These are phyloP conservation scores for Chaetomium sp. DNA, from an alignment of 2,329 filamentous ascomycete species.

Conservation along the genomic window DNA sequence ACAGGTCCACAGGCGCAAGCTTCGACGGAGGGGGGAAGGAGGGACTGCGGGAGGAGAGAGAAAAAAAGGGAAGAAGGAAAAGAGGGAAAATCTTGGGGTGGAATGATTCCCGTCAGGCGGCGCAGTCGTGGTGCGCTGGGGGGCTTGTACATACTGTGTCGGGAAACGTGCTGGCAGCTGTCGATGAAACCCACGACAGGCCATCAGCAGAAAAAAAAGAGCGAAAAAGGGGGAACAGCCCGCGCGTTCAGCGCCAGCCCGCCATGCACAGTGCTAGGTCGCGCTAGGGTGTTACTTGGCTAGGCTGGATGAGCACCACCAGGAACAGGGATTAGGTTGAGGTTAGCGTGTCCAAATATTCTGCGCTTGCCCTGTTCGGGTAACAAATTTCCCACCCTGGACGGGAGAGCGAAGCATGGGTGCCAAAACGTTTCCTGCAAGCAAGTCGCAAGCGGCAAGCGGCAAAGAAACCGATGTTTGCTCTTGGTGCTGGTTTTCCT, in stretches of 20 bases:
- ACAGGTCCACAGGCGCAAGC: constrained; percentile 31
- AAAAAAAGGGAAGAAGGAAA: constrained; percentile 26
- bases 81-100: constrained; percentile 26
- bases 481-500: neutral
- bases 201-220: constrained; percentile 18
- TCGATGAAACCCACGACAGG: constrained; percentile 31
- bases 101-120: constrained; percentile 29
- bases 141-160: constrained; percentile 11
- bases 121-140: constrained; percentile 24
- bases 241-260: constrained; percentile 25
- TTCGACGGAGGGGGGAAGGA: constrained; percentile 30
- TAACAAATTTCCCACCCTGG: constrained; percentile 29
- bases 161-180: constrained; percentile 30
- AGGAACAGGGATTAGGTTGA: constrained; percentile 21
- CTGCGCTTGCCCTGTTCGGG: constrained; percentile 30
- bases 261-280: constrained; percentile 25
- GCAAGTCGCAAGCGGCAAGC: constrained; percentile 4
- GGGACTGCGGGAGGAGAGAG: constrained; percentile 28
- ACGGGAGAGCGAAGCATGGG: constrained; percentile 7
- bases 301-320: constrained; percentile 26
- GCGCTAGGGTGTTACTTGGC: constrained; percentile 24
- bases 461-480: neutral
- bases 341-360: constrained; percentile 3
- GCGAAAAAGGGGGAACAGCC: constrained; percentile 24
- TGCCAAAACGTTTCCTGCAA: constrained; percentile 1